Percentiles rank a stretch among this genome's conserved stretches.
Evolutionary conservation across 2,329 filamentous ascomycete genomes (phyloP).

Genomic region (Penicillium italicum): DNA sequence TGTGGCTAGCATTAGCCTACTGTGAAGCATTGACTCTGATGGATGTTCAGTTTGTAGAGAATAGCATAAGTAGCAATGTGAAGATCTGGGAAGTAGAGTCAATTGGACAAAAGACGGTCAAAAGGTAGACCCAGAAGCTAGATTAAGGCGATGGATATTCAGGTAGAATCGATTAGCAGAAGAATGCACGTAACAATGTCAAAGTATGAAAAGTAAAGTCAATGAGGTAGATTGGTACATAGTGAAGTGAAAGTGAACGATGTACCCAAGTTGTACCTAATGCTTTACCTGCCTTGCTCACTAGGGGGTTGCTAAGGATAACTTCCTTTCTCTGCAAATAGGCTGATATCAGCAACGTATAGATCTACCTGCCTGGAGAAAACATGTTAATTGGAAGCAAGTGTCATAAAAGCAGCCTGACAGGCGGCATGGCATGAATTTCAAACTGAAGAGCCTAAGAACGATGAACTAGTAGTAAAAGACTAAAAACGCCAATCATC

Average conservation of each 20-base stretch:
- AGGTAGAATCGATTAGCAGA: no score
- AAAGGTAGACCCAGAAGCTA: not conserved
- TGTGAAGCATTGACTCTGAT: not conserved
- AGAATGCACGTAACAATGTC: not conserved
- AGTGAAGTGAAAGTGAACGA: not conserved
- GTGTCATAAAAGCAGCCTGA: not conserved
- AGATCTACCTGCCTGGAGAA: not conserved
- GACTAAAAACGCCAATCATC: not conserved
- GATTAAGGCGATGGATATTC: not conserved
- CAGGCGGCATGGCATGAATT: not conserved
- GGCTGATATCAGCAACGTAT: no score
- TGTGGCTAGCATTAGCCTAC: not conserved
- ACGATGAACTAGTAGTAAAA: not conserved
- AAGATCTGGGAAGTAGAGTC: no score
- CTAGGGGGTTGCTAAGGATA: not conserved
- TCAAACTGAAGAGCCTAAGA: not conserved
- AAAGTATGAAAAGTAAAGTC: not conserved
- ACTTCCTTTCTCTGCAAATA: no score
- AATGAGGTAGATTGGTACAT: not conserved
- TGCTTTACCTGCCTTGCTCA: not conserved
- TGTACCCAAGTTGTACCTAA: not conserved
- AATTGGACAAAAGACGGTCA: no score
- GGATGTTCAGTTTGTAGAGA: no score
- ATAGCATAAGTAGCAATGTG: no score
- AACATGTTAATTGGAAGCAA: not conserved